Evolutionary conservation across 345 rosid genomes (phyloP).

Genomic region (Populus euphratica): DNA sequence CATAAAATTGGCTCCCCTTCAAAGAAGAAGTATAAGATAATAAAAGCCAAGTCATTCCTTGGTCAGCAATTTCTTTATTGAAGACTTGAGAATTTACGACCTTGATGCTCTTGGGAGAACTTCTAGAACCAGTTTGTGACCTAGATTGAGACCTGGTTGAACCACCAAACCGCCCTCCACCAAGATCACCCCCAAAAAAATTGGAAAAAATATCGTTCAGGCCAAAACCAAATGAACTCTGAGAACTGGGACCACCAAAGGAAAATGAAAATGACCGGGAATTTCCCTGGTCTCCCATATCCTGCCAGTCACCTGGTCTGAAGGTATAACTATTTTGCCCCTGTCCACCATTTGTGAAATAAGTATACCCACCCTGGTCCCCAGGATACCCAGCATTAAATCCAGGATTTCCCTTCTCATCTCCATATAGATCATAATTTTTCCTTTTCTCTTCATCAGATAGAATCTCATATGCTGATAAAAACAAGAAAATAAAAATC

Average conservation of each 20-base stretch:
- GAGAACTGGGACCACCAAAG: constrained; percentile 57
- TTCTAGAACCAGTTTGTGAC: constrained; percentile 43
- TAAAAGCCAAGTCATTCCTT: constrained; percentile 92
- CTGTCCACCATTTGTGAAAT: constrained; percentile 58
- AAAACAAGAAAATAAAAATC: constrained; percentile 18
- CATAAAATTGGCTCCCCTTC: constrained; percentile 49
- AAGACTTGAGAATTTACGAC: constrained; percentile 49
- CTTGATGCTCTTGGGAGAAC: constrained; percentile 41
- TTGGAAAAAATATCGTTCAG: constrained; percentile 59
- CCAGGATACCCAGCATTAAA: constrained; percentile 69
- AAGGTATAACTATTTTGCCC: constrained; percentile 52
- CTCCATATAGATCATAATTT: constrained; percentile 82
- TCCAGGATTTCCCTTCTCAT: constrained; percentile 80
- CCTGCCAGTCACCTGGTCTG: constrained; percentile 68
- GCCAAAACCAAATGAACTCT: constrained; percentile 57
- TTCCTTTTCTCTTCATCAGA: constrained; percentile 87
- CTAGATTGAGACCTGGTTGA: constrained; percentile 33
- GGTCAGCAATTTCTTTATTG: constrained; percentile 58
- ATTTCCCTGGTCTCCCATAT: constrained; percentile 64
- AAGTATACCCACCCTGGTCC: constrained; percentile 50
- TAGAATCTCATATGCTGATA: constrained; percentile 83
- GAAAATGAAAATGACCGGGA: constrained; percentile 68
- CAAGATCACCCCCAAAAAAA: constrained; percentile 49
- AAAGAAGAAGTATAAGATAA: constrained; percentile 50
- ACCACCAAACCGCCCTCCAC: constrained; percentile 46